Evolutionary conservation across 257 asterid genomes (phyloP).

Genomic region (Nicotiana tabacum): DNA sequence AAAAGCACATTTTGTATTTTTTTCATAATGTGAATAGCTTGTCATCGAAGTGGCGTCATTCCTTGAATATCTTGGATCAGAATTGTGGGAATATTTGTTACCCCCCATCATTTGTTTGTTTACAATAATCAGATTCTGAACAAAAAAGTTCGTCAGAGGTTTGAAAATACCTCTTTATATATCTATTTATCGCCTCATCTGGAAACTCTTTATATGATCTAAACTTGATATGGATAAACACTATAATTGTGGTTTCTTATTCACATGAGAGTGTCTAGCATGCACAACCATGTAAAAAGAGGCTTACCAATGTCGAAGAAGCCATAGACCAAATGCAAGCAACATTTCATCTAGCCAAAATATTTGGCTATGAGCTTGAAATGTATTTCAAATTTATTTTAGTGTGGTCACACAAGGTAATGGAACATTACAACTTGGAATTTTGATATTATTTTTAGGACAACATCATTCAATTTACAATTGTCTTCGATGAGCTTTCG

Average conservation of each 20-base stretch:
- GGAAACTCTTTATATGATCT: neutral
- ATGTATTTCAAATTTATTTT: neutral
- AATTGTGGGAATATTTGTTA: neutral
- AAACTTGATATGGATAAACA: neutral
- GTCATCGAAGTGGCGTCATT: neutral
- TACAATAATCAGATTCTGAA: neutral
- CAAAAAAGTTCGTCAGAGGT: neutral
- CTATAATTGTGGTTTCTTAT: neutral
- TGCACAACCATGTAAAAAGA: neutral
- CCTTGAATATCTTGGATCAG: neutral
- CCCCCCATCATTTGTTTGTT: neutral
- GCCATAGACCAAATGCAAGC: neutral
- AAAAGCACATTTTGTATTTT: neutral
- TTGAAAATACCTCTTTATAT: neutral
- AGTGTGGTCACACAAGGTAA: neutral
- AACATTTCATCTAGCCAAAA: neutral
- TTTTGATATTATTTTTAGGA: too few species aligned
- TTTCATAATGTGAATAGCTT: slow-evolving; percentile 9
- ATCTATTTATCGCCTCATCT: neutral
- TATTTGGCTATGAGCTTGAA: neutral
- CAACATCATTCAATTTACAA: too few species aligned
- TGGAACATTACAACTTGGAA: neutral
- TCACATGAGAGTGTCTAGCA: neutral
- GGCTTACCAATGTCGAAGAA: neutral
- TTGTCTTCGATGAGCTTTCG: too few species aligned